Evolutionary conservation across 2,329 filamentous ascomycete species (phyloP), one percentile per base, ranked within the genome.

Genomic region (Cercospora zeina): DNA sequence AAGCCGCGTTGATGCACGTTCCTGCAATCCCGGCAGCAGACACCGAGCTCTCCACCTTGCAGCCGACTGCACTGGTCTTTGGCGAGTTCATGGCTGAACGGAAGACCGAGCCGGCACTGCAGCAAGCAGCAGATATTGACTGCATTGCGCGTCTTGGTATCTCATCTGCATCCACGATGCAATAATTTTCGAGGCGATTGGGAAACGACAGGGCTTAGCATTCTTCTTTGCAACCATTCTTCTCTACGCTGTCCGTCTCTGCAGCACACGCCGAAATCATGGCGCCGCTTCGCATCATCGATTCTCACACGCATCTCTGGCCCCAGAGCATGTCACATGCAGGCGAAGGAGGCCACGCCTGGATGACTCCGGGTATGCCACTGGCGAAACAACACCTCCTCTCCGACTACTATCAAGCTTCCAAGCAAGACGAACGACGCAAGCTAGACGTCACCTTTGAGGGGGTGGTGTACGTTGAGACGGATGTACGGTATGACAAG

Each of bases 251-350:
- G 10, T 30, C 24, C 24, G 47, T 13, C 30, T 33, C 24, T 33
- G 24, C 39, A 56, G 39, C 16, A 11, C 21, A 27, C 11, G 19
- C 45, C 56, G 16, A 34, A 21, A 51, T 37, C 16, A 58, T 58
- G 56, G 45, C 56, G 45, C 56, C 42, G 19, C 45, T 50, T 21
- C 66, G 65, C 30, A 87, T 96, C 72, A 86, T 97, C 76, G 93
- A 97, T 80, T 89, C 91, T 39, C 93, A 97, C 80, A 89, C 97
- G 77, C 93, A 97, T 79, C 86, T 97, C 72, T 96, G 87, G 80
- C 89, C 91, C 49, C 76, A 80, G 50, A 83, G 84, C 58, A 89
- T 78, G 51, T 74, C 74, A 1, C 75, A 93, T 70, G 24, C 24
- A 13, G 39, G 39, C 31, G 73, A 89, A 57, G 73, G 82, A 59